phyloP scores from a whole-genome alignment of 2,329 filamentous ascomycete species.

The Beauveria rudraprayagi region DNA sequence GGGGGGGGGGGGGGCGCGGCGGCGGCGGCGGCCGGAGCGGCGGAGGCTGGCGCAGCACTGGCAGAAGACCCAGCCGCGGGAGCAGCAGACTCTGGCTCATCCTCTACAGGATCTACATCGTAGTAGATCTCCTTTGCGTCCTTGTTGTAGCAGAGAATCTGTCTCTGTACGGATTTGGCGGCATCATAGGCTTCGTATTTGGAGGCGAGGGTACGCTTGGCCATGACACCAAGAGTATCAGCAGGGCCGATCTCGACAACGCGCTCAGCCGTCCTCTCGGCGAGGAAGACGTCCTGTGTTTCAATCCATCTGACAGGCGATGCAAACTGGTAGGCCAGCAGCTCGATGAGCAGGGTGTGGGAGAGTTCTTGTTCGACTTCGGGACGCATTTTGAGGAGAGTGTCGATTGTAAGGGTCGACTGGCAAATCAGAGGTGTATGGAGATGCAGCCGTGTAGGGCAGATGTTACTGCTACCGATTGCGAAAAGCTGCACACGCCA shows the following conservation, averaged over 20 bases:
- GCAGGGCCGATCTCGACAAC: constrained; percentile 97
- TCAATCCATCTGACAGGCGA: constrained; percentile 99
- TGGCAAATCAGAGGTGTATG: not conserved
- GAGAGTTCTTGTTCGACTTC: constrained; percentile 99
- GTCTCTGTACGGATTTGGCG: constrained; percentile 88
- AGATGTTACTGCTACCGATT: not conserved
- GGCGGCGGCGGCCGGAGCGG: constrained; percentile 46
- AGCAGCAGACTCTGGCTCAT: constrained; percentile 64
- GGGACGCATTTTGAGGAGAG: constrained; percentile 68
- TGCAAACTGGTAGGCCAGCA: constrained; percentile 97
- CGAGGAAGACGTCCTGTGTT: constrained; percentile 98
- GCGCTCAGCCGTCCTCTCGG: constrained; percentile 89
- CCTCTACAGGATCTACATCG: constrained; percentile 89
- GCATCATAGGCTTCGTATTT: constrained; percentile 99
- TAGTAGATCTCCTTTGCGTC: constrained; percentile 99
- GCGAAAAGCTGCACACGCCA: constrained; percentile 3
- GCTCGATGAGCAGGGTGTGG: constrained; percentile 95
- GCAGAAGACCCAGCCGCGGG: constrained; percentile 38
- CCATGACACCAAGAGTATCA: constrained; percentile 96
- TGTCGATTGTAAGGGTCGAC: constrained; percentile 10
- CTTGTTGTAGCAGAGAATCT: constrained; percentile 99
- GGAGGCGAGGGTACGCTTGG: constrained; percentile 85
- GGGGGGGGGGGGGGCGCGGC: constrained; percentile 47
- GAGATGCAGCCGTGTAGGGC: not conserved
- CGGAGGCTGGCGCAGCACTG: constrained; percentile 41